phyloP scores from a whole-genome alignment of 441 rosid genomes.

The Theobroma grandiflorum region DNA sequence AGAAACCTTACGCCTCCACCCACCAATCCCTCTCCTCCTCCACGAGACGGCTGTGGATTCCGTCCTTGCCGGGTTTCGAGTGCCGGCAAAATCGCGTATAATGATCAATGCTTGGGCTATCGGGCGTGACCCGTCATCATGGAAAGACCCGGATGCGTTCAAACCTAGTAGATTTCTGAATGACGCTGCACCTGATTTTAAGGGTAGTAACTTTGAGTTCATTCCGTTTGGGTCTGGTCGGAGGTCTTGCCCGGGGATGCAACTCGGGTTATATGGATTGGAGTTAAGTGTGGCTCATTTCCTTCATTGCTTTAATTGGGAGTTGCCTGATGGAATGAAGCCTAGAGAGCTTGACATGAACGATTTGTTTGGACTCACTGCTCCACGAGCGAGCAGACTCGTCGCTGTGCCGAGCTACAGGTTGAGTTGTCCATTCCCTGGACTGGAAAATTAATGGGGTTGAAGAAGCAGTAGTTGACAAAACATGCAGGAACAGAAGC shows the following conservation, averaged over 20 bases:
- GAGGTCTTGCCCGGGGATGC: constrained; percentile 89
- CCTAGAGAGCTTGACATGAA: constrained; percentile 66
- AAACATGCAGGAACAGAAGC: no score
- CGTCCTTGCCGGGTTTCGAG: constrained; percentile 53
- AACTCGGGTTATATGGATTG: constrained; percentile 69
- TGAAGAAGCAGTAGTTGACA: background rate
- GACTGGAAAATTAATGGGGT: background rate
- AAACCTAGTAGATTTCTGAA: constrained; percentile 62
- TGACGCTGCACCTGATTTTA: constrained; percentile 57
- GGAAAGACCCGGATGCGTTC: constrained; percentile 66
- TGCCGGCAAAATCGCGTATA: constrained; percentile 61
- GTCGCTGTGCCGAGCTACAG: constrained; percentile 63
- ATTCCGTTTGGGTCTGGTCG: constrained; percentile 85
- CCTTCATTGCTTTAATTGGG: constrained; percentile 77
- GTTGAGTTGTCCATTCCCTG: constrained; percentile 41
- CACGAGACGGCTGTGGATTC: constrained; percentile 63
- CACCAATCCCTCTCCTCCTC: constrained; percentile 78
- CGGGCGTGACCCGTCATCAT: constrained; percentile 60
- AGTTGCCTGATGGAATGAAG: constrained; percentile 61
- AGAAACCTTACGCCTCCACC: constrained; percentile 69
- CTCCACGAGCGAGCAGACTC: constrained; percentile 69
- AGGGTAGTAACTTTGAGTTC: constrained; percentile 64
- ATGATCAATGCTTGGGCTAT: constrained; percentile 81
- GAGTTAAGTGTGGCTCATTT: constrained; percentile 65
- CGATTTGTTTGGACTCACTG: constrained; percentile 78